These are phyloP conservation scores for Psophocarpus tetragonolobus DNA, from an alignment of 306 rosid species.

Conservation along the genomic window DNA sequence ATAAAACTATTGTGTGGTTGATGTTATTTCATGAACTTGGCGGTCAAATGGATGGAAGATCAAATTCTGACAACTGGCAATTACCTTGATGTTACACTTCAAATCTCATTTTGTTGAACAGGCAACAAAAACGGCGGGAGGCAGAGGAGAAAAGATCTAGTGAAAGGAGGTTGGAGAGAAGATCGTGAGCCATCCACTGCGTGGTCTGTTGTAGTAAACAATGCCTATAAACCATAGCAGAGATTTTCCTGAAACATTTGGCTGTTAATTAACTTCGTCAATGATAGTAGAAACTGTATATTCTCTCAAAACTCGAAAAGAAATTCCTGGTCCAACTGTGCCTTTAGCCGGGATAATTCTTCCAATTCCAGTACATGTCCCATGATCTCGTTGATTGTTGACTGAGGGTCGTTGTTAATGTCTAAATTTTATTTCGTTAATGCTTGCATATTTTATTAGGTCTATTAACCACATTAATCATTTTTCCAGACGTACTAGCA, in stretches of 20 bases:
- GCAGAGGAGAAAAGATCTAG: conserved; percentile 88
- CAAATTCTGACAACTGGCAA: neutral
- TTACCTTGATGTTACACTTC: conserved; percentile 1
- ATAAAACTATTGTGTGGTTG: neutral
- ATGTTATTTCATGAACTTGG: neutral
- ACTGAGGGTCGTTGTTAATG: neutral
- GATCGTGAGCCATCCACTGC: conserved; percentile 55
- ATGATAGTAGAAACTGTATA: conserved; percentile 30
- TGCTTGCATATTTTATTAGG: neutral
- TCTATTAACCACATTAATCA: neutral
- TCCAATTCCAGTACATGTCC: neutral
- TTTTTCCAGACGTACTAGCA: neutral
- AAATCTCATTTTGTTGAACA: conserved; percentile 40
- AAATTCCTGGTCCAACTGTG: neutral
- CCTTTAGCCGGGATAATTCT: neutral
- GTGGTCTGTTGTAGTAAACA: conserved; percentile 12
- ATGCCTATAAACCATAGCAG: neutral
- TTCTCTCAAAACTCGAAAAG: conserved; percentile 33
- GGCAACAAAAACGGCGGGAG: conserved; percentile 82
- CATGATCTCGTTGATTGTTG: neutral
- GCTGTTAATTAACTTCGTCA: conserved; percentile 11
- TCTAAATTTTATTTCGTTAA: neutral
- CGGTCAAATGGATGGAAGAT: neutral
- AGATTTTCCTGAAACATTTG: conserved; percentile 18
- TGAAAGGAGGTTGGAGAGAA: conserved; percentile 72